phyloP scores from a whole-genome alignment of 495 filamentous ascomycete species.

The Tuber microsphaerosporum region DNA sequence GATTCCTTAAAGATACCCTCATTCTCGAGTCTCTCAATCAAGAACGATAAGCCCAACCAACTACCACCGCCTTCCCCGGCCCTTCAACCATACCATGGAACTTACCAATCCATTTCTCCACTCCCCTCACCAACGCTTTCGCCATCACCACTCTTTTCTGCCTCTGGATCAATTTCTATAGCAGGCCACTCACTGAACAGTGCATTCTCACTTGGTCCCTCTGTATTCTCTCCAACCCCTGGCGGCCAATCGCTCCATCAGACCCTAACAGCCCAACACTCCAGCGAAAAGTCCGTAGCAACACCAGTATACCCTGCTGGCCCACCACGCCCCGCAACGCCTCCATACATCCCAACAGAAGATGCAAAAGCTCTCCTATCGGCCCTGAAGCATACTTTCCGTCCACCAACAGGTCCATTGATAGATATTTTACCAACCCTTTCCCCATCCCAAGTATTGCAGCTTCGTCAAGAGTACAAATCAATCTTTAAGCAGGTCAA shows the following conservation, averaged over 20 bases:
- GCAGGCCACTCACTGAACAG: slow-evolving; percentile 19
- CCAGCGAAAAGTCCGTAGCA: slow-evolving; percentile 32
- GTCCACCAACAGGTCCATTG: slow-evolving; percentile 60
- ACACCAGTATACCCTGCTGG: slow-evolving; percentile 42
- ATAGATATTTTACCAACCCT: slow-evolving; percentile 78
- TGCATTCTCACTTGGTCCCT: slow-evolving; percentile 32
- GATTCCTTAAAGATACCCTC: slow-evolving; percentile 23
- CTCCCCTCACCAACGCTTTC: slow-evolving; percentile 39
- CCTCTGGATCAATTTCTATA: slow-evolving; percentile 21
- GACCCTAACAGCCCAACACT: slow-evolving; percentile 42
- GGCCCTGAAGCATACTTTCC: slow-evolving; percentile 62
- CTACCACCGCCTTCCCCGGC: slow-evolving; percentile 63
- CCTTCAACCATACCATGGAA: slow-evolving; percentile 86
- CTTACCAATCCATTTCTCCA: slow-evolving; percentile 89
- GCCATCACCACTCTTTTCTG: slow-evolving; percentile 34
- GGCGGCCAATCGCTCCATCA: slow-evolving; percentile 33
- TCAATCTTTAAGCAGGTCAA: slow-evolving; percentile 80
- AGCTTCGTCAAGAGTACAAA: slow-evolving; percentile 83
- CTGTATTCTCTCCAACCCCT: slow-evolving; percentile 34
- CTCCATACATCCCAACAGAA: slow-evolving; percentile 64
- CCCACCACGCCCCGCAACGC: slow-evolving; percentile 43
- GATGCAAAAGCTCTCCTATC: slow-evolving; percentile 70
- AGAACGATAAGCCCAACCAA: slow-evolving; percentile 11
- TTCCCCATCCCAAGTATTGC: slow-evolving; percentile 75
- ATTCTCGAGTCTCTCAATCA: slow-evolving; percentile 25